Percentiles rank a stretch among this genome's conserved stretches.
Conservation (phyloP, 441 rosid species). For the Manihot esculenta region DNA sequence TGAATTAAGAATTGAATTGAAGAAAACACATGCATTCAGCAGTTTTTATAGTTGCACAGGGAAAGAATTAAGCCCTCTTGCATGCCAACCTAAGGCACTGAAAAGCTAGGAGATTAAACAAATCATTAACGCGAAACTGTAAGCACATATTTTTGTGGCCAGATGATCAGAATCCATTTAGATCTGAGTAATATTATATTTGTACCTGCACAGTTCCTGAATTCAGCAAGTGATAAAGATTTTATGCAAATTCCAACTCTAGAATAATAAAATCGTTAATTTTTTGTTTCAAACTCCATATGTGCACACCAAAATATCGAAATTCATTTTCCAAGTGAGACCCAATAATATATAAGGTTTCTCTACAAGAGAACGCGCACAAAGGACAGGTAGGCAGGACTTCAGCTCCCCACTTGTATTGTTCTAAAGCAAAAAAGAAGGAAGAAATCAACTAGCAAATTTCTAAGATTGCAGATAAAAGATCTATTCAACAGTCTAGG, state of each 20-base stretch:
- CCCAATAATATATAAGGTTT: no score
- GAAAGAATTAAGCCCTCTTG: not conserved
- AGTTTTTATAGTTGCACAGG: not conserved
- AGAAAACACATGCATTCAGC: not conserved
- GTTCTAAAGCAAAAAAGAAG: not conserved
- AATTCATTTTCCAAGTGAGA: no score
- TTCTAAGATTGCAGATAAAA: not conserved
- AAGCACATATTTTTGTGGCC: not conserved
- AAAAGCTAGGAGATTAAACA: not conserved
- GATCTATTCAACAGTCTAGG: not conserved
- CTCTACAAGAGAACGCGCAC: no score
- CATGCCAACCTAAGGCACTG: not conserved
- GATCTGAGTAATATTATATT: not conserved
- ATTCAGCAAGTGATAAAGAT: not conserved
- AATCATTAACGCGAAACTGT: not conserved
- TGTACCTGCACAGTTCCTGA: not conserved
- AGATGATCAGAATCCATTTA: slow-evolving; percentile 1
- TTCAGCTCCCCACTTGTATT: no score
- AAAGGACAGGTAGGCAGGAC: no score
- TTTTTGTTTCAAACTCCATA: not conserved
- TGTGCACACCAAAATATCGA: not conserved
- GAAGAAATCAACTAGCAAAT: not conserved
- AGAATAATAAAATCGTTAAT: not conserved
- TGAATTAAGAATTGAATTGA: not conserved
- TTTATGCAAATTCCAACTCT: not conserved